Percentiles rank a stretch among this genome's conserved stretches.
phyloP scores from a whole-genome alignment of 805 yeast genomes.

The Deakozyma indianensis region DNA sequence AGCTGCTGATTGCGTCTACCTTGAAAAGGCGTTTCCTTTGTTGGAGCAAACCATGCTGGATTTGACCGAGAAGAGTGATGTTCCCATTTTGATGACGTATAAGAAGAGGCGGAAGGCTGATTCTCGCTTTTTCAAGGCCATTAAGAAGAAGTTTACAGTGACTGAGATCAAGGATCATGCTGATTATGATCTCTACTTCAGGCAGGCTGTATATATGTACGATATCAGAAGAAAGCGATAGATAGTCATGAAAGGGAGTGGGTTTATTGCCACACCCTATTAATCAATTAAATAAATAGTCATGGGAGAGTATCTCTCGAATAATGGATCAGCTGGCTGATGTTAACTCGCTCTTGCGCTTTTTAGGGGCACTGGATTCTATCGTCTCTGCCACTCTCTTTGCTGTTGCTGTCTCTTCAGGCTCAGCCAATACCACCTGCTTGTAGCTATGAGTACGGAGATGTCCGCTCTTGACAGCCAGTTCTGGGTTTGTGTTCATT shows the following conservation, averaged over 20 bases:
- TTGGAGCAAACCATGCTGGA: constrained; percentile 35
- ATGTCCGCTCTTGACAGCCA: constrained; percentile 59
- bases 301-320: too few relatives aligned
- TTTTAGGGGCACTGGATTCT: too few relatives aligned
- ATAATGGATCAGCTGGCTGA: too few relatives aligned
- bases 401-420: too few relatives aligned
- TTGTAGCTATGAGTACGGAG: constrained; percentile 62
- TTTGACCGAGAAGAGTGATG: constrained; percentile 21
- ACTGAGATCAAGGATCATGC: constrained; percentile 16
- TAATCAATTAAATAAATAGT: too few relatives aligned
- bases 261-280: too few relatives aligned
- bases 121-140: constrained; percentile 22
- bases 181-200: constrained; percentile 14
- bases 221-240: constrained; percentile 3
- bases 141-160: constrained; percentile 17
- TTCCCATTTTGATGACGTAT: constrained; percentile 37
- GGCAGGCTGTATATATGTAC: constrained; percentile 11
- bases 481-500: constrained; percentile 43
- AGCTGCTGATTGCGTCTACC: constrained; percentile 49
- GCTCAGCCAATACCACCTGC: constrained; percentile 34
- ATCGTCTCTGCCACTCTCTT: too few relatives aligned
- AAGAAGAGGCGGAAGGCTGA: constrained; percentile 38
- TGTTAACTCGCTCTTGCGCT: too few relatives aligned
- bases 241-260: too few relatives aligned
- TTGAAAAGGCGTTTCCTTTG: constrained; percentile 39